Evolutionary conservation across 495 filamentous ascomycete species (phyloP), one percentile per base, ranked within the genome.

Genomic region (Sabuloglossum arenarium): DNA sequence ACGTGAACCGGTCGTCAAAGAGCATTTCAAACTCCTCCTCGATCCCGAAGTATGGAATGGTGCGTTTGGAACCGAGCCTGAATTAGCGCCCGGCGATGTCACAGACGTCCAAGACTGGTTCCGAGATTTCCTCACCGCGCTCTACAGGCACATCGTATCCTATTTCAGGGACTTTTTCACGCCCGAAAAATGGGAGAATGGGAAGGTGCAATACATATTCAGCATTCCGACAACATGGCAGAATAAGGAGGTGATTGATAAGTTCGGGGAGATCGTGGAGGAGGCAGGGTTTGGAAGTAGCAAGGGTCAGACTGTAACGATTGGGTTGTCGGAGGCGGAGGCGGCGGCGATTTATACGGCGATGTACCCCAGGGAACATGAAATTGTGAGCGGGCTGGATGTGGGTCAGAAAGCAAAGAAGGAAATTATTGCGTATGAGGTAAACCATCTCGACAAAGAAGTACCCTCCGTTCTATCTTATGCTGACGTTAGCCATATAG

Each of bases 291-390:
- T 68, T 56, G 68, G 64, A 1, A 39, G 54, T 16, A 55, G 58
- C 23, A 31, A 45, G 11, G 49, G 56, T 37, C 68, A 71, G 52
- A 59, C 53, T 0, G 57, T 69, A 0, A 46, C 51, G 1, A 67
- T 71, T 28, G 64, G 66, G 25, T 49, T 70, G 6, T 70, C 68
- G 0, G 68, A 71, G 58, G 65, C 68, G 2, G 68, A 71, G 57
- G 68, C 68, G 21, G 68, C 68, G 29, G 68, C 68, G 16, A 66
- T 71, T 1, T 63, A 70, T 52, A 65, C 67, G 0, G 64, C 66
- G 1, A 65, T 62, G 42, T 46, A n/a, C 14, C 42, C 42, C 6
- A 46, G 21, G 16, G 34, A 39, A 8, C 34, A 39, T 39, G 8
- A 16, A 8, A 8, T 39, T 39, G 16, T 39, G 8, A 39, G 8